A percentile compares a stretch with the other conserved stretches of the same genome.
phyloP scores from a whole-genome alignment of 2,329 filamentous ascomycete genomes.

The Penicillium sp. region DNA sequence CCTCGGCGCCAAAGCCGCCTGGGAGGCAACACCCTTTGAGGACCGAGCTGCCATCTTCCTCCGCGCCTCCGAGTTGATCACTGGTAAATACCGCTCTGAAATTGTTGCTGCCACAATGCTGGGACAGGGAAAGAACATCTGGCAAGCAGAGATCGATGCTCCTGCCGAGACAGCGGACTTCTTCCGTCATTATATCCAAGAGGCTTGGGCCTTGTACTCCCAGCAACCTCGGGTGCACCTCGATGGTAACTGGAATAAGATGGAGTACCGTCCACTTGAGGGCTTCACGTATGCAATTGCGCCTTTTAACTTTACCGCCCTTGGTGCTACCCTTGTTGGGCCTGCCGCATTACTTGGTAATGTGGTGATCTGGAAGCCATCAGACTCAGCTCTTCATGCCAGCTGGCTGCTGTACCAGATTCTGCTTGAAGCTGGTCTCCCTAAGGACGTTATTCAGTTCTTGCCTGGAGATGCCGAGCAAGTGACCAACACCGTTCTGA shows the following conservation, averaged over 20 bases:
- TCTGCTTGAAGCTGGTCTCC: slow-evolving; percentile 82
- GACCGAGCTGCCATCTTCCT: slow-evolving; percentile 89
- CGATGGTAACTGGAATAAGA: slow-evolving; percentile 81
- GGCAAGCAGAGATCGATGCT: slow-evolving; percentile 94
- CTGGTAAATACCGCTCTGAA: slow-evolving; percentile 88
- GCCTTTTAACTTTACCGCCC: slow-evolving; percentile 94
- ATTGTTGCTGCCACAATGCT: slow-evolving; percentile 93
- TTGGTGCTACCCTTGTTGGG: slow-evolving; percentile 77
- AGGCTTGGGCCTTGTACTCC: slow-evolving; percentile 82
- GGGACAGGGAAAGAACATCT: slow-evolving; percentile 94
- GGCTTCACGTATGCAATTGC: slow-evolving; percentile 91
- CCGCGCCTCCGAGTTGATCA: slow-evolving; percentile 85
- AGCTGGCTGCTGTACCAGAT: slow-evolving; percentile 88
- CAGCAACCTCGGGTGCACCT: slow-evolving; percentile 82
- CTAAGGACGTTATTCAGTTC: slow-evolving; percentile 84
- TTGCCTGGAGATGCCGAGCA: slow-evolving; percentile 81
- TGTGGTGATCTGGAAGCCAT: slow-evolving; percentile 93
- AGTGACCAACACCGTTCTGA: slow-evolving; percentile 73
- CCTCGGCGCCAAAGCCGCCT: slow-evolving; percentile 42
- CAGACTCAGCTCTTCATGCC: slow-evolving; percentile 76
- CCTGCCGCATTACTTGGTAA: slow-evolving; percentile 86
- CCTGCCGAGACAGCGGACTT: slow-evolving; percentile 90
- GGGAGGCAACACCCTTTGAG: slow-evolving; percentile 81
- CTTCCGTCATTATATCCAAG: slow-evolving; percentile 83
- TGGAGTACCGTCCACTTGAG: slow-evolving; percentile 83